Percentiles rank a stretch among this genome's conserved stretches.
Evolutionary conservation across 371 early-diverging fungal genomes (phyloP).

Genomic region (Mortierella sp.): DNA sequence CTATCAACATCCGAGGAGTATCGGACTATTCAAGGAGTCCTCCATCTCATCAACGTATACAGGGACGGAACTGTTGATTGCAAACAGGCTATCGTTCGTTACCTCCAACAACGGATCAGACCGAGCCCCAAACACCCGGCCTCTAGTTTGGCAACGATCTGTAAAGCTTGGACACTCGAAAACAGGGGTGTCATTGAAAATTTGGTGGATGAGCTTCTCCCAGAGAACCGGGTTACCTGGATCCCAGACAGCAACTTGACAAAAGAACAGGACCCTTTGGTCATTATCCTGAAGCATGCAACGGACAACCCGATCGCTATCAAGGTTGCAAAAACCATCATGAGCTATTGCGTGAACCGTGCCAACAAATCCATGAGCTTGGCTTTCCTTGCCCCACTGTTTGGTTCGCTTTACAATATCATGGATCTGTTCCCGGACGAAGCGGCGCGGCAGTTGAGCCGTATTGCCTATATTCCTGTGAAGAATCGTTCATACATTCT

Average conservation of each 20-base stretch:
- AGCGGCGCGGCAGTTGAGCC: not conserved
- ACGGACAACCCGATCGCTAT: slow-evolving; percentile 3
- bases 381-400: slow-evolving; percentile 8
- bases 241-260: not conserved
- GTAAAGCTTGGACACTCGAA: not conserved
- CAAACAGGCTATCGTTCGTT: not conserved
- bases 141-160: not conserved
- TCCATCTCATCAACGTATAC: not conserved
- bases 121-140: not conserved
- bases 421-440: slow-evolving; percentile 6
- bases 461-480: slow-evolving; percentile 7
- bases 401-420: not conserved
- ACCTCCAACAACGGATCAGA: not conserved
- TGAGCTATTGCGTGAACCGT: slow-evolving; percentile 12
- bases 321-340: slow-evolving; percentile 7
- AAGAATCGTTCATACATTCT: slow-evolving; percentile 3
- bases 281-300: slow-evolving; percentile 1
- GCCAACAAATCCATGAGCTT: slow-evolving; percentile 7
- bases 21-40: not conserved
- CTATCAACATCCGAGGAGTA: not conserved
- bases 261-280: not conserved
- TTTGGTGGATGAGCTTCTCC: not conserved
- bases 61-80: too few species aligned
- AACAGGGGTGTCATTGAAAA: not conserved
- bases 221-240: not conserved